Conservation (phyloP, 768 basidiomycete genomes). For the Calocybe cyanea region DNA sequence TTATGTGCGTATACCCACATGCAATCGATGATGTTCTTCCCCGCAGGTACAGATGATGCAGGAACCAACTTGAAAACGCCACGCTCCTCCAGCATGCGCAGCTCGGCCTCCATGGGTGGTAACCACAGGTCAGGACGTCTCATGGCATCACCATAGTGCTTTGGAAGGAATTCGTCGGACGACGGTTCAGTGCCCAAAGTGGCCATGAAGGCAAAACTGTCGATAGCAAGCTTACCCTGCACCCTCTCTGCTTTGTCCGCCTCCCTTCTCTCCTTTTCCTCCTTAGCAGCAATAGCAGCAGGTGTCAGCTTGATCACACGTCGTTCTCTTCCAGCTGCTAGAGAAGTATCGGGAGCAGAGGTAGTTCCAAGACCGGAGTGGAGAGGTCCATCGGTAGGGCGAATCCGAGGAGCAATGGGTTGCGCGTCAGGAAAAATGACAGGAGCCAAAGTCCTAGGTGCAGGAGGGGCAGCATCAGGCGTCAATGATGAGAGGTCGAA, state of each 20-base stretch:
- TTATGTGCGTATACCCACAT: constrained; percentile 24
- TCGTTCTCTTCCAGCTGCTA: not conserved
- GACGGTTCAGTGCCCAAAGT: not conserved
- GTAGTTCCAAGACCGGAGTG: not conserved
- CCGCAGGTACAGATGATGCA: not conserved
- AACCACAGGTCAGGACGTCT: not conserved
- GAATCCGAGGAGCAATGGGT: not conserved
- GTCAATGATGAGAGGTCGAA: not conserved
- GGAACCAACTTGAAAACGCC: constrained; percentile 4
- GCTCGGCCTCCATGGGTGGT: not conserved
- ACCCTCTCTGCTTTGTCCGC: not conserved
- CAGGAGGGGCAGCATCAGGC: not conserved
- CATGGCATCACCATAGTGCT: not conserved
- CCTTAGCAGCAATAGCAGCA: too few species aligned
- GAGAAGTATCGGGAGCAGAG: not conserved
- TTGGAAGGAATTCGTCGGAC: not conserved
- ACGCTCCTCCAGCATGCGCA: not conserved
- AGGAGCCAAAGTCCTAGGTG: not conserved
- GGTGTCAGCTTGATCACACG: not conserved
- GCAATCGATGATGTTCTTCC: not conserved
- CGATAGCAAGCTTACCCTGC: too few species aligned
- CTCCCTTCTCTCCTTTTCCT: not conserved
- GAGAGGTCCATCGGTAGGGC: not conserved
- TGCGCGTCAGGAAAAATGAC: too few species aligned
- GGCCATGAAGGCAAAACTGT: not conserved